phyloP scores from a whole-genome alignment of 176 grass and related monocot genomes.

The Poa pratensis region DNA sequence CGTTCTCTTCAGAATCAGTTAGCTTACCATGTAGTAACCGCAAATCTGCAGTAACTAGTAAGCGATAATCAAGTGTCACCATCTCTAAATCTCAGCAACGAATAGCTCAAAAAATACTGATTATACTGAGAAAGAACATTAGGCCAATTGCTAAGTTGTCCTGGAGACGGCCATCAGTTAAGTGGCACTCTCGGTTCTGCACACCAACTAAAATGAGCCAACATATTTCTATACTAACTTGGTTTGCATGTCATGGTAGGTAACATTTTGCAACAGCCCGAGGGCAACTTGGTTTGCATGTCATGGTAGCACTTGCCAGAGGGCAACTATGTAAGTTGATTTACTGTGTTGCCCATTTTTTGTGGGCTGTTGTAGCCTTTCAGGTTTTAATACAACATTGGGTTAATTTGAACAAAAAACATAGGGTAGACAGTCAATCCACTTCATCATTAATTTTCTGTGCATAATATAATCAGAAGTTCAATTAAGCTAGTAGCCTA shows the following conservation, averaged over 20 bases:
- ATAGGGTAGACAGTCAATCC: not conserved
- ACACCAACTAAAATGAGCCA: not conserved
- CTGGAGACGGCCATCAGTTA: not conserved
- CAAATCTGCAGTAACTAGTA: not conserved
- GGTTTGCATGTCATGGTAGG: not conserved
- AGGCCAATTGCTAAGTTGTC: not conserved
- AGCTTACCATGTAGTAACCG: not conserved
- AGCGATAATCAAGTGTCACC: too few species aligned
- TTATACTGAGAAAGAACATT: not conserved
- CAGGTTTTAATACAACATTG: not conserved
- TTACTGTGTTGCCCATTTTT: not conserved
- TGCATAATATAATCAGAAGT: not conserved
- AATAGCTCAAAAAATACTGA: not conserved
- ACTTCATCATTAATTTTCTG: not conserved
- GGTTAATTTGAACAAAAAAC: not conserved
- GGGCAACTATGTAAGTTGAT: not conserved
- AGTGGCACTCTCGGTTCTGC: not conserved
- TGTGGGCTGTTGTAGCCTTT: not conserved
- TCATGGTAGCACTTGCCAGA: not conserved
- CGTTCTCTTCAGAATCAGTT: not conserved
- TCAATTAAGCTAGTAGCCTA: not conserved
- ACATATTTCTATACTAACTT: constrained; percentile 18
- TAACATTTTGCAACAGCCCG: not conserved
- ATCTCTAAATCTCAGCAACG: not conserved
- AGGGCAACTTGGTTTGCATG: constrained; percentile 6